Evolutionary conservation across 2,329 filamentous ascomycete genomes (phyloP).

Genomic region (Aspergillus oerlinghausenensis): DNA sequence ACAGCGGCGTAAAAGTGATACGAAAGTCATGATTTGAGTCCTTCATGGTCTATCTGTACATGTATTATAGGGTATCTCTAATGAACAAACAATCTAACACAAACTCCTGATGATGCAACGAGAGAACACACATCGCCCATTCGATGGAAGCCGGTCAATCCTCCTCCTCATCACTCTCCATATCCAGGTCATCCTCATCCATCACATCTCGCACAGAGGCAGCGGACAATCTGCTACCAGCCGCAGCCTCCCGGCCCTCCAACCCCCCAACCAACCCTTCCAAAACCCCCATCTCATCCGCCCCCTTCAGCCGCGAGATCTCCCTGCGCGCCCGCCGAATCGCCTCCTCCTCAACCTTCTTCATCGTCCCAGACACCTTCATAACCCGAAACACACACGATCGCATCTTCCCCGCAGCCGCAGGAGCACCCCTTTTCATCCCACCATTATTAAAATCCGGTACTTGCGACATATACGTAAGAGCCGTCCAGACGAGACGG

Average conservation of each 20-base stretch:
- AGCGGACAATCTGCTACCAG: conserved; percentile 5
- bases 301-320: conserved; percentile 62
- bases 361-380: conserved; percentile 86
- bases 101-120: neutral
- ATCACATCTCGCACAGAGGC: conserved; percentile 41
- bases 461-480: conserved; percentile 72
- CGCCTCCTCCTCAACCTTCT: conserved; percentile 85
- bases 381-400: conserved; percentile 79
- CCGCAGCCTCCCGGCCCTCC: conserved; percentile 22
- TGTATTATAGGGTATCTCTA: conserved; percentile 27
- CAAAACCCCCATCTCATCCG: conserved; percentile 42
- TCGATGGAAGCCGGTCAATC: conserved; percentile 3
- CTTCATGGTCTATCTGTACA: conserved; percentile 12
- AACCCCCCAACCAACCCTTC: conserved; percentile 36
- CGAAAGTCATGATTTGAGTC: conserved; percentile 51
- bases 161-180: conserved; percentile 39
- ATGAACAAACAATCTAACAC: conserved; percentile 13
- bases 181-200: conserved; percentile 44
- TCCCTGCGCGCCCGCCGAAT: conserved; percentile 70
- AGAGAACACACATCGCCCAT: neutral
- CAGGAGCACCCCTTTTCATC: conserved; percentile 9
- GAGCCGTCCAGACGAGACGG: conserved; percentile 80
- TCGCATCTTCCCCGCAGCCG: conserved; percentile 19
- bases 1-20: conserved; percentile 67
- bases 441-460: conserved; percentile 52